These are phyloP conservation scores for Stylosanthes scabra DNA, from an alignment of 331 rosid species.

Conservation along the genomic window DNA sequence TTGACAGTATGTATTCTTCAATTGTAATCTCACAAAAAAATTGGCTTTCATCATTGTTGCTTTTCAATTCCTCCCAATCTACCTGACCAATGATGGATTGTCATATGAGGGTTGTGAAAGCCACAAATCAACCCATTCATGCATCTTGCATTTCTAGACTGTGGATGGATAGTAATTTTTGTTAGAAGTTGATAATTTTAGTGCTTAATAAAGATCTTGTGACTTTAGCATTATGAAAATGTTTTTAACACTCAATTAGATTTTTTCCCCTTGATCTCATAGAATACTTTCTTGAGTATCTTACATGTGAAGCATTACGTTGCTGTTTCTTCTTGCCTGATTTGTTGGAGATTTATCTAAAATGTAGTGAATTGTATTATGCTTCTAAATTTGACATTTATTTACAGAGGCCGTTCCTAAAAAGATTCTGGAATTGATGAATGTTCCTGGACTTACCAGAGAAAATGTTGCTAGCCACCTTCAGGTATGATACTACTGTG, in stretches of 20 bases:
- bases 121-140: slow-evolving; percentile 23
- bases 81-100: not conserved
- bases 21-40: slow-evolving; percentile 27
- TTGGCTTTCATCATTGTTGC: slow-evolving; percentile 23
- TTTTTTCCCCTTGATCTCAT: not conserved
- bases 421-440: slow-evolving; percentile 96
- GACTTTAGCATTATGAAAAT: slow-evolving; percentile 6
- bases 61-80: slow-evolving; percentile 25
- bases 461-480: slow-evolving; percentile 99
- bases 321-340: slow-evolving; percentile 14
- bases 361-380: not conserved
- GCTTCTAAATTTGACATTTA: slow-evolving; percentile 39
- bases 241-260: slow-evolving; percentile 11
- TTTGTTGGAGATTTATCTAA: slow-evolving; percentile 6
- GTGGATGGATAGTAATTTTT: slow-evolving; percentile 10
- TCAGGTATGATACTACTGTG: slow-evolving; percentile 62
- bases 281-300: slow-evolving; percentile 21
- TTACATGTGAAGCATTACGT: not conserved
- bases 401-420: slow-evolving; percentile 98
- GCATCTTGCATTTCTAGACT: slow-evolving; percentile 34
- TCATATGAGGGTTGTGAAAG: not conserved
- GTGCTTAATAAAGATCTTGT: slow-evolving; percentile 15
- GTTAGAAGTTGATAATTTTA: not conserved
- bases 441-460: slow-evolving; percentile 97
- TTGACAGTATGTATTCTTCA: slow-evolving; percentile 79